Evolutionary conservation across 2,329 filamentous ascomycete species (phyloP).

Genomic region (Aureobasidium subglaciale): DNA sequence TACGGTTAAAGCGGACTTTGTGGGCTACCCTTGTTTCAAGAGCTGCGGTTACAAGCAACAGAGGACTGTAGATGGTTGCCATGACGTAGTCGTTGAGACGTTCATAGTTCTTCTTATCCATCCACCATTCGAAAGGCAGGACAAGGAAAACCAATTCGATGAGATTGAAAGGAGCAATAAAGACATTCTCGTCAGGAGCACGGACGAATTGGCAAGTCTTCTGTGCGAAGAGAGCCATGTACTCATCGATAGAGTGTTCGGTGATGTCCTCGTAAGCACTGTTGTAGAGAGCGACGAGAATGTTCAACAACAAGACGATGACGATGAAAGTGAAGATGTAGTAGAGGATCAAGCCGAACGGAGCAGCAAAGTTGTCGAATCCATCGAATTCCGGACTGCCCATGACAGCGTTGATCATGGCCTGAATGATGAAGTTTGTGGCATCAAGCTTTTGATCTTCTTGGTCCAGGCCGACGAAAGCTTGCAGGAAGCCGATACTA

Average conservation of each 20-base stretch:
- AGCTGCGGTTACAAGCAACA: conserved; percentile 58
- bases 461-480: conserved; percentile 85
- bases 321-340: conserved; percentile 97
- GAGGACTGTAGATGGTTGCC: conserved; percentile 74
- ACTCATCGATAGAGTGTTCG: conserved; percentile 88
- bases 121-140: conserved; percentile 91
- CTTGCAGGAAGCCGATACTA: conserved; percentile 80
- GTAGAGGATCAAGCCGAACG: conserved; percentile 91
- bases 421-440: conserved; percentile 65
- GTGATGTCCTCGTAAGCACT: conserved; percentile 93
- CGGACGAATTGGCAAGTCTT: conserved; percentile 97
- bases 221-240: conserved; percentile 83
- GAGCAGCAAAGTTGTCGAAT: conserved; percentile 85
- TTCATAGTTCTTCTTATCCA: conserved; percentile 66
- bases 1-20: conserved; percentile 64
- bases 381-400: conserved; percentile 82
- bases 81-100: conserved; percentile 83
- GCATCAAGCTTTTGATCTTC: conserved; percentile 60
- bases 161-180: conserved; percentile 91
- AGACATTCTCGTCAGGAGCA: conserved; percentile 96
- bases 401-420: conserved; percentile 87
- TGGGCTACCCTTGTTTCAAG: conserved; percentile 60
- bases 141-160: conserved; percentile 77
- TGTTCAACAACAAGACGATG: conserved; percentile 89
- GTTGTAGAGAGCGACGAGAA: conserved; percentile 95